These are phyloP conservation scores for Pseudozyma flocculosa DNA, from an alignment of 1,284 basidiomycete genomes.

Conservation along the genomic window DNA sequence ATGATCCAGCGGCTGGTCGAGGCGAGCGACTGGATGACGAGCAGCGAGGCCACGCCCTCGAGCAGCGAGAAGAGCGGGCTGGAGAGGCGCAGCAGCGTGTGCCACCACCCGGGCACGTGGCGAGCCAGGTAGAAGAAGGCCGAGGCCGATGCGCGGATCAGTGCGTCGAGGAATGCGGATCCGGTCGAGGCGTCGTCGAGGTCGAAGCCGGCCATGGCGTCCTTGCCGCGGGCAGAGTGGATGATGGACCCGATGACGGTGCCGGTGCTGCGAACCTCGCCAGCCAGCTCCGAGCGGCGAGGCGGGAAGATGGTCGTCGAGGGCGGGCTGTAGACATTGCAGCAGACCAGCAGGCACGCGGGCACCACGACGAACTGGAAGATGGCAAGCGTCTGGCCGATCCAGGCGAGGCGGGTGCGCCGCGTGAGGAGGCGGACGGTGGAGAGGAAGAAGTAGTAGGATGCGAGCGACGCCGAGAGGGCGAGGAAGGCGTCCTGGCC, in stretches of 20 bases:
- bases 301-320: slow-evolving; percentile 32
- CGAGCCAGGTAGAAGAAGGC: slow-evolving; percentile 41
- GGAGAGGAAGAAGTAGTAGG: slow-evolving; percentile 51
- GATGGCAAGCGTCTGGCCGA: slow-evolving; percentile 44
- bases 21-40: slow-evolving; percentile 54
- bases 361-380: slow-evolving; percentile 55
- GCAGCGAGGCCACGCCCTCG: slow-evolving; percentile 53
- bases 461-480: slow-evolving; percentile 52
- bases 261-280: slow-evolving; percentile 10
- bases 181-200: slow-evolving; percentile 7
- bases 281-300: slow-evolving; percentile 9
- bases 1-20: slow-evolving; percentile 51
- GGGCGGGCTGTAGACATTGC: slow-evolving; percentile 52
- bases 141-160: slow-evolving; percentile 19
- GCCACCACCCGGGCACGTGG: slow-evolving; percentile 51
- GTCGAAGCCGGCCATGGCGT: slow-evolving; percentile 4
- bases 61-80: slow-evolving; percentile 54
- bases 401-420: slow-evolving; percentile 35
- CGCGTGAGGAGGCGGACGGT: slow-evolving; percentile 42
- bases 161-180: slow-evolving; percentile 9
- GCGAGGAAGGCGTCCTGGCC: slow-evolving; percentile 56
- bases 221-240: too few species aligned
- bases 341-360: slow-evolving; percentile 48
- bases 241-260: slow-evolving; percentile 19
- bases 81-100: slow-evolving; percentile 45